Evolutionary conservation across 352 stramenopile genomes (phyloP).

Genomic region (Phytophthora pluvialis): DNA sequence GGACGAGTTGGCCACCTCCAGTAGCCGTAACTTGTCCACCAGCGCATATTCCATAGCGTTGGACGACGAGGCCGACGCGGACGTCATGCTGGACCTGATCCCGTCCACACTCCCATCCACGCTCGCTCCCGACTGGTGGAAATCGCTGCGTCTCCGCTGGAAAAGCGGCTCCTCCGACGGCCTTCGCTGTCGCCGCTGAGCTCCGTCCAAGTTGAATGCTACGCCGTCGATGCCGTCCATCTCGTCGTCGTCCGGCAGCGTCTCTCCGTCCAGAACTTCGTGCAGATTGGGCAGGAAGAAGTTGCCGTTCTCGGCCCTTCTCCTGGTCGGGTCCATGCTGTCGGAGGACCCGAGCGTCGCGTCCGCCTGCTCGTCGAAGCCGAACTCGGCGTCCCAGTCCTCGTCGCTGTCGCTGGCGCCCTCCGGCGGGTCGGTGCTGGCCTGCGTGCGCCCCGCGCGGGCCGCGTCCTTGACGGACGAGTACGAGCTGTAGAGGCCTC

Average conservation of each 20-base stretch:
- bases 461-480: constrained; percentile 26
- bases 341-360: constrained; percentile 33
- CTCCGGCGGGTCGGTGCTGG: constrained; percentile 4
- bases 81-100: constrained; percentile 66
- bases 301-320: constrained; percentile 81
- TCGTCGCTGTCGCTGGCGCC: constrained; percentile 31
- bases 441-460: constrained; percentile 1
- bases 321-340: constrained; percentile 62
- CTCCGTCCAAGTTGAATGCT: constrained; percentile 37
- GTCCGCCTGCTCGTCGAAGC: constrained; percentile 66
- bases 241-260: constrained; percentile 60
- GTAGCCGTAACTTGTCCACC: constrained; percentile 69
- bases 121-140: constrained; percentile 44
- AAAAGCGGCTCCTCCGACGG: constrained; percentile 70
- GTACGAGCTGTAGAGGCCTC: constrained; percentile 28
- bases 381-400: constrained; percentile 86
- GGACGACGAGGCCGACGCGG: constrained; percentile 38
- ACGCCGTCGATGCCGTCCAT: constrained; percentile 25
- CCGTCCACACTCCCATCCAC: constrained; percentile 59
- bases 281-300: constrained; percentile 83
- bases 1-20: constrained; percentile 76
- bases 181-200: constrained; percentile 31
- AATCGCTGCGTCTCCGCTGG: constrained; percentile 50
- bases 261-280: constrained; percentile 80
- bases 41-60: constrained; percentile 66